These are phyloP conservation scores for Acrocalymma vagum DNA, from an alignment of 2,329 filamentous ascomycete species.

Conservation along the genomic window DNA sequence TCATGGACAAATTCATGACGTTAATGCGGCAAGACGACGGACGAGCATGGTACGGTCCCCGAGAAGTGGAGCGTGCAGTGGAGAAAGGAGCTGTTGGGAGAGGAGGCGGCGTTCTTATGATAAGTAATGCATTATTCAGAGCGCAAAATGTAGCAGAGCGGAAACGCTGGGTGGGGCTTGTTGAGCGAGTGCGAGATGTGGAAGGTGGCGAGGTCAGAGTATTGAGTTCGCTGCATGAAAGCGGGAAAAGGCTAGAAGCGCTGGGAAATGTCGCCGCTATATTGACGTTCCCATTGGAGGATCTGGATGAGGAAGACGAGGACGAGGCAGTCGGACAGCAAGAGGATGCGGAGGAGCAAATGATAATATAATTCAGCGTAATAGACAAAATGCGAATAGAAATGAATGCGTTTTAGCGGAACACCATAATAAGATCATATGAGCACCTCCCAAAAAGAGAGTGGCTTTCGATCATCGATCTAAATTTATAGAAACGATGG, in stretches of 20 bases:
- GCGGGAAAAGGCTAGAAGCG: constrained; percentile 82
- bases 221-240: constrained; percentile 94
- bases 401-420: too few species aligned
- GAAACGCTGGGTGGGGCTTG: constrained; percentile 82
- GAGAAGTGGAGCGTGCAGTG: constrained; percentile 83
- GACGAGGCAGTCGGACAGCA: constrained; percentile 43
- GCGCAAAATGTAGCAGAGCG: constrained; percentile 80
- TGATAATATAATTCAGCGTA: constrained; percentile 44
- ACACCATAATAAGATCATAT: too few species aligned
- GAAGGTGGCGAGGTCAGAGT: constrained; percentile 88
- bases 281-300: constrained; percentile 85
- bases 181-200: constrained; percentile 82
- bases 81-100: constrained; percentile 87
- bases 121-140: constrained; percentile 88
- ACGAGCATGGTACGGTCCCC: constrained; percentile 87
- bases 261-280: constrained; percentile 90
- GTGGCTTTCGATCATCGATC: too few species aligned
- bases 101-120: constrained; percentile 83
- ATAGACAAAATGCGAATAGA: too few species aligned
- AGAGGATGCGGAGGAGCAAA: constrained; percentile 26
- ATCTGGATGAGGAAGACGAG: constrained; percentile 73
- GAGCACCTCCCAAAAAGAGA: too few species aligned
- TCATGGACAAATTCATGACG: constrained; percentile 85
- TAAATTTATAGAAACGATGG: too few species aligned
- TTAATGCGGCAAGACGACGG: constrained; percentile 85